A percentile compares a stretch with the other conserved stretches of the same genome.
Evolutionary conservation across 176 grass and related monocot species (phyloP).

Genomic region (Cenchrus fungigraminus): DNA sequence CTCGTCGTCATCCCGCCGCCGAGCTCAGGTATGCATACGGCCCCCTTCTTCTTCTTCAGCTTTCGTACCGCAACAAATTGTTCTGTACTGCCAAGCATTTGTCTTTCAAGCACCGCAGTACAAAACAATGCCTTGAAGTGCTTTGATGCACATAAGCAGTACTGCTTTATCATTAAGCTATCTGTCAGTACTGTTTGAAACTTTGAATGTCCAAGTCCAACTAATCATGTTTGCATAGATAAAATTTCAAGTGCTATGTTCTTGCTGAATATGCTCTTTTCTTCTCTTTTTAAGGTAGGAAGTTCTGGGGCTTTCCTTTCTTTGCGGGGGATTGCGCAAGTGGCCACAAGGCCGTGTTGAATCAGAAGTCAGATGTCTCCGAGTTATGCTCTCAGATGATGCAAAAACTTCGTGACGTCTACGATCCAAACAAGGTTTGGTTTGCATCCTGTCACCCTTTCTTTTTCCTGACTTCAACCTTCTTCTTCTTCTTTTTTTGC

Average conservation of each 20-base stretch:
- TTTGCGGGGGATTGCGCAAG: constrained; percentile 81
- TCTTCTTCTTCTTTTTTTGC: too few relatives aligned
- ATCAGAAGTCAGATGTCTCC: constrained; percentile 76
- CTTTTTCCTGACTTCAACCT: background rate
- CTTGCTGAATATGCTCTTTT: background rate
- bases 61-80: background rate
- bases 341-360: constrained; percentile 59
- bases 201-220: constrained; percentile 1
- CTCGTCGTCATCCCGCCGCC: constrained; percentile 71
- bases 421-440: constrained; percentile 75
- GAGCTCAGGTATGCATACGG: constrained; percentile 58
- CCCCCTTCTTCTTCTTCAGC: background rate
- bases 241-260: background rate
- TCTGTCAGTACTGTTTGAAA: background rate
- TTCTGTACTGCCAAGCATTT: background rate
- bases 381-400: constrained; percentile 84
- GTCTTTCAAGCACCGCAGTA: background rate
- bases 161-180: background rate
- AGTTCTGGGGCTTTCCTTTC: constrained; percentile 78
- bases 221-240: background rate
- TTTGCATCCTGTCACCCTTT: background rate
- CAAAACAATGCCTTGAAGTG: background rate
- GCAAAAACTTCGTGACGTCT: constrained; percentile 63
- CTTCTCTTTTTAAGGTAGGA: constrained; percentile 44
- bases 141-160: background rate